A percentile compares a stretch with the other conserved stretches of the same genome.
Evolutionary conservation across 2,329 filamentous ascomycete genomes (phyloP).

Genomic region (Pestalotiopsis sp.): DNA sequence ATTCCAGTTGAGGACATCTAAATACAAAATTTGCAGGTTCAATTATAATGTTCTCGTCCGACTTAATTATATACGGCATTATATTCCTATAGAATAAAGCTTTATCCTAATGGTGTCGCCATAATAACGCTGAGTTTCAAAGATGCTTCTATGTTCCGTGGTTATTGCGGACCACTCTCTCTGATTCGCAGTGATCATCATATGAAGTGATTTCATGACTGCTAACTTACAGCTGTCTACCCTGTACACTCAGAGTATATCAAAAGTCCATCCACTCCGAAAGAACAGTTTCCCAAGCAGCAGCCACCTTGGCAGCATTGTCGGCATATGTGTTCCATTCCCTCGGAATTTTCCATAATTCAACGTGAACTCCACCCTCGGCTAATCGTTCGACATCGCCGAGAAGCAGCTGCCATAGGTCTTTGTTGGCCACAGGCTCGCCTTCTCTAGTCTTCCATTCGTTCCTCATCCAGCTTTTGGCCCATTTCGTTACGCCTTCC

Average conservation of each 20-base stretch:
- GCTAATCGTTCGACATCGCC: conserved; percentile 37
- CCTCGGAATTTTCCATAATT: conserved; percentile 50
- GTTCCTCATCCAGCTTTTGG: conserved; percentile 43
- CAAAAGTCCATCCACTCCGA: not conserved
- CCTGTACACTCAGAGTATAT: too few species aligned
- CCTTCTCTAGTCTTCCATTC: conserved; percentile 43
- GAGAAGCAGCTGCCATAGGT: conserved; percentile 54
- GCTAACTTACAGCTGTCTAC: too few species aligned
- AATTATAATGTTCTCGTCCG: too few species aligned
- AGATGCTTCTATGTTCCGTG: too few species aligned
- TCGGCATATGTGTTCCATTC: conserved; percentile 46
- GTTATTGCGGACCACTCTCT: too few species aligned
- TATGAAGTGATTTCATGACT: too few species aligned
- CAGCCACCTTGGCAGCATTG: conserved; percentile 27
- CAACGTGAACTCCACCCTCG: conserved; percentile 34
- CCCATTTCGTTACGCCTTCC: conserved; percentile 45
- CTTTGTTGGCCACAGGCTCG: conserved; percentile 46
- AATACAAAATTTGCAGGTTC: too few species aligned
- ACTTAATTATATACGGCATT: too few species aligned
- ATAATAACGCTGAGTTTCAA: too few species aligned
- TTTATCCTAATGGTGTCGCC: too few species aligned
- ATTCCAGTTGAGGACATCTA: not conserved
- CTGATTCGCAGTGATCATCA: too few species aligned
- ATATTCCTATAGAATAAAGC: too few species aligned
- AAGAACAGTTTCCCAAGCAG: not conserved